phyloP scores from a whole-genome alignment of 2,329 filamentous ascomycete species.

The Lachnellula cervina region DNA sequence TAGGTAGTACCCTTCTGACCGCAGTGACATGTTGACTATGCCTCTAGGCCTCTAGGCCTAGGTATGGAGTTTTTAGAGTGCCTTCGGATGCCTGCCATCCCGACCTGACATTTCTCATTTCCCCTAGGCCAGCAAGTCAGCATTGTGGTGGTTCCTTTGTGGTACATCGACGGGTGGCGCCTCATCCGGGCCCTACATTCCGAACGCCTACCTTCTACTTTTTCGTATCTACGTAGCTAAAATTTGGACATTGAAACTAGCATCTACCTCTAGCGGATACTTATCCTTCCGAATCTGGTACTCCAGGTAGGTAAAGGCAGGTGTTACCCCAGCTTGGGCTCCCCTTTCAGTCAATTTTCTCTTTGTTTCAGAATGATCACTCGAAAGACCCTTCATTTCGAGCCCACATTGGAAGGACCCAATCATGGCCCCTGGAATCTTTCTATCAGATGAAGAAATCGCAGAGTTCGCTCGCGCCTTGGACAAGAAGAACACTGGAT shows the following conservation, averaged over 20 bases:
- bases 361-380: background rate
- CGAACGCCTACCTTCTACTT: too few species aligned
- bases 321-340: too few species aligned
- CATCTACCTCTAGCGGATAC: background rate
- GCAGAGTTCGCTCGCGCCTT: conserved; percentile 47
- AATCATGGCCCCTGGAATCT: background rate
- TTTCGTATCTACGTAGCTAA: too few species aligned
- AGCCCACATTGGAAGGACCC: background rate
- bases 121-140: too few species aligned
- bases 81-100: background rate
- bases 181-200: too few species aligned
- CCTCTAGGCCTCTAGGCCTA: background rate
- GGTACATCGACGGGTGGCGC: too few species aligned
- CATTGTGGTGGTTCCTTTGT: too few species aligned
- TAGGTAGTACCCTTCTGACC: too few species aligned
- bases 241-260: too few species aligned
- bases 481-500: conserved; percentile 47
- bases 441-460: conserved; percentile 44
- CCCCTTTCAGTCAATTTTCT: background rate
- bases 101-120: background rate
- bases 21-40: background rate
- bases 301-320: too few species aligned
- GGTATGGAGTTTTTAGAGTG: background rate
- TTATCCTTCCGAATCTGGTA: background rate
- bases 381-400: background rate